phyloP scores from a whole-genome alignment of 1,284 basidiomycete species.

The Cryptococcus hybrid region DNA sequence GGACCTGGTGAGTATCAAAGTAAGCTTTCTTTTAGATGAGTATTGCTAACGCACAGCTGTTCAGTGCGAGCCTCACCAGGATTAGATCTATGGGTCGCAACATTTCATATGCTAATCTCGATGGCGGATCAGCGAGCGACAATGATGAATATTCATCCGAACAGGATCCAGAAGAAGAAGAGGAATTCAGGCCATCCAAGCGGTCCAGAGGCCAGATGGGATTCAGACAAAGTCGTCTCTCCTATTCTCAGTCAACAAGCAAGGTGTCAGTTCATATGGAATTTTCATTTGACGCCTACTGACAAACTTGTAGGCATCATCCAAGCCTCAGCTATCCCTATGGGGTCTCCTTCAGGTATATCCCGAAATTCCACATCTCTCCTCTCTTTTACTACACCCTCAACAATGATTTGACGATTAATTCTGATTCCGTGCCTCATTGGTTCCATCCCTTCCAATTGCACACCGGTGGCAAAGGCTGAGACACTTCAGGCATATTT shows the following conservation, averaged over 20 bases:
- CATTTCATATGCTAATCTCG: constrained; percentile 40
- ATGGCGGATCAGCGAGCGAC: constrained; percentile 24
- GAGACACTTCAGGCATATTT: constrained; percentile 36
- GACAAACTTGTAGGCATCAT: no score
- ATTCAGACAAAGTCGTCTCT: constrained; percentile 13
- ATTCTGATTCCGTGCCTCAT: constrained; percentile 47
- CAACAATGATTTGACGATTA: constrained; percentile 43
- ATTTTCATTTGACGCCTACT: no score
- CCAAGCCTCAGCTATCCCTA: constrained; percentile 26
- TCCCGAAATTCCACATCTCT: constrained; percentile 34
- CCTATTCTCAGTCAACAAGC: constrained; percentile 1
- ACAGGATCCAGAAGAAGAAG: constrained; percentile 28
- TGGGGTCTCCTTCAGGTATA: constrained; percentile 39
- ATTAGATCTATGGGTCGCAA: constrained; percentile 38
- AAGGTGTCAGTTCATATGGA: no score
- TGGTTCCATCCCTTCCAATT: constrained; percentile 43
- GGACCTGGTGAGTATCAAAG: constrained; percentile 26
- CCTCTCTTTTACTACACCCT: constrained; percentile 50
- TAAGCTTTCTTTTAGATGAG: constrained; percentile 1
- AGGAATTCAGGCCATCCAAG: constrained; percentile 38
- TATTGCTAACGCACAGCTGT: constrained; percentile 6
- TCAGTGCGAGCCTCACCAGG: constrained; percentile 38
- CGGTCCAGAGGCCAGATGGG: constrained; percentile 19
- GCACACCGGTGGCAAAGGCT: constrained; percentile 36
- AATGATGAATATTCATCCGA: constrained; percentile 22